Conservation (phyloP, 306 rosid species). For the Cajanus cajan region DNA sequence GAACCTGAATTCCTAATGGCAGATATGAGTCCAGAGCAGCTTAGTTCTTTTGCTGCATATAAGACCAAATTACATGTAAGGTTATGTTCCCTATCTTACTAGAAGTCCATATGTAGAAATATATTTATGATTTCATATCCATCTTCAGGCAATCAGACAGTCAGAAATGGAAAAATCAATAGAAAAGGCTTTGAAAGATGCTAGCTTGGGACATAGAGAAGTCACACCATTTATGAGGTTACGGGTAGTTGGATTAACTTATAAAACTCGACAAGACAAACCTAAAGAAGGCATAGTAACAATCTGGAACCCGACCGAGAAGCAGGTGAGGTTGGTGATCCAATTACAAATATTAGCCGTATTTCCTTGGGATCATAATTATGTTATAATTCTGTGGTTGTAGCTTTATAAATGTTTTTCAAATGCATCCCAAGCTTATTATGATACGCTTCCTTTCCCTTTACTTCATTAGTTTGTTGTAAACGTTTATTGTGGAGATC, state of each 20-base stretch:
- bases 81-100: constrained; percentile 22
- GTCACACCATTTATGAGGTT: constrained; percentile 77
- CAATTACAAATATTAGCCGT: constrained; percentile 9
- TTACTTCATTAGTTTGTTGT: background rate
- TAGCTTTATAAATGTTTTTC: background rate
- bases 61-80: constrained; percentile 74
- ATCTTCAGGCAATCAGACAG: constrained; percentile 65
- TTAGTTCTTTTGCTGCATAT: constrained; percentile 66
- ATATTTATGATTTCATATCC: constrained; percentile 33
- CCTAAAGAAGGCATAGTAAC: constrained; percentile 75
- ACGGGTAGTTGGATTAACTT: constrained; percentile 72
- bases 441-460: background rate
- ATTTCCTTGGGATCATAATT: background rate
- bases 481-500: background rate
- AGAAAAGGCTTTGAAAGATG: constrained; percentile 73
- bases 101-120: constrained; percentile 24
- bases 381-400: background rate
- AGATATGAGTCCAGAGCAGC: constrained; percentile 86
- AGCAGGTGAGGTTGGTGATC: constrained; percentile 75
- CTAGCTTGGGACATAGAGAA: constrained; percentile 66
- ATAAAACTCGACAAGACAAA: constrained; percentile 42
- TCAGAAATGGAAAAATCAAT: constrained; percentile 69
- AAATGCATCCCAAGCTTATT: background rate
- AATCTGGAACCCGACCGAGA: constrained; percentile 86
- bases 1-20: constrained; percentile 95